A percentile compares a stretch with the other conserved stretches of the same genome.
Evolutionary conservation across 257 asterid genomes (phyloP).

Genomic region (Prunella vulgaris): DNA sequence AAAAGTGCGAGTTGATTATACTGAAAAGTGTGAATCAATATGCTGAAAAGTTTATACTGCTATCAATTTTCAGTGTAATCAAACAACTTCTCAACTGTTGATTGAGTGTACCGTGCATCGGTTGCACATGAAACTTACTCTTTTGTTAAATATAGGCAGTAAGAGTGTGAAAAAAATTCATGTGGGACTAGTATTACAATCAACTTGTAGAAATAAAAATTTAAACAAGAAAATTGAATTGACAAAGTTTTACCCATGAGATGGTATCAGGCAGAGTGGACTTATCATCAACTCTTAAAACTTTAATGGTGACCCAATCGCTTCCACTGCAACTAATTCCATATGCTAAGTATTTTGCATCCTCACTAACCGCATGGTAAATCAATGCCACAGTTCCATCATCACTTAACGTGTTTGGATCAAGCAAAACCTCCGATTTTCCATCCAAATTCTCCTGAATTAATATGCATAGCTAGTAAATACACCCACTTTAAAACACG

Average conservation of each 20-base stretch:
- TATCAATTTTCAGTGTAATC: too few species aligned
- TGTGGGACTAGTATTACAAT: too few species aligned
- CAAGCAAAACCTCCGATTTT: constrained; percentile 73
- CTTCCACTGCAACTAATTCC: constrained; percentile 90
- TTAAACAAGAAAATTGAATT: too few species aligned
- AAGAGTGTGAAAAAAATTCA: too few species aligned
- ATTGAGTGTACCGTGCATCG: too few species aligned
- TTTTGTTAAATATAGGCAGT: too few species aligned
- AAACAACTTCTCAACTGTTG: too few species aligned
- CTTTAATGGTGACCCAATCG: constrained; percentile 87
- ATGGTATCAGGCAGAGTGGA: constrained; percentile 50
- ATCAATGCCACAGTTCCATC: constrained; percentile 85
- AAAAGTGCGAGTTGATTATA: too few species aligned
- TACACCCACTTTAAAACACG: neutral
- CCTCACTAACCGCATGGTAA: constrained; percentile 54
- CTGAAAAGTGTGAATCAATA: too few species aligned
- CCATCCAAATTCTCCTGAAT: constrained; percentile 73
- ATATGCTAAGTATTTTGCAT: constrained; percentile 79
- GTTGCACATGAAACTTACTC: too few species aligned
- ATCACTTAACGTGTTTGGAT: constrained; percentile 81
- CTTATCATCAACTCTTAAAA: constrained; percentile 60
- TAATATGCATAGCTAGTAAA: neutral
- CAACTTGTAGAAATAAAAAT: too few species aligned
- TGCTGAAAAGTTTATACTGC: too few species aligned
- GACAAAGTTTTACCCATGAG: constrained; percentile 57